phyloP scores from a whole-genome alignment of 768 basidiomycete species.

The Phaffia australis region DNA sequence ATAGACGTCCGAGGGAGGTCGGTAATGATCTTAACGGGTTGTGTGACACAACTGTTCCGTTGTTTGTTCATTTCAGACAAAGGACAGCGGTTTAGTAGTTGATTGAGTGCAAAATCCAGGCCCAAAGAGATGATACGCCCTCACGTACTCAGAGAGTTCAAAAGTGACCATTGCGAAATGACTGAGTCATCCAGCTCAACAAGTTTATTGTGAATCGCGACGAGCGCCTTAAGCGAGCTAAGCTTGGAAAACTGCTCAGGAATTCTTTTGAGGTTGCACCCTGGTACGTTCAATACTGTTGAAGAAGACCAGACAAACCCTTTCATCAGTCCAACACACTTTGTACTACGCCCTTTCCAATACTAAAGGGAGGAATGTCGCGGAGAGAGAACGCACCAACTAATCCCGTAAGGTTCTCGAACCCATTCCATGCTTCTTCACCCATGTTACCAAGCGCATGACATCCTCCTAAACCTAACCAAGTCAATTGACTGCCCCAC shows the following conservation, averaged over 20 bases:
- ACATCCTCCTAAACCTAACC: constrained; percentile 18
- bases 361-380: background rate
- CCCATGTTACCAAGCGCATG: background rate
- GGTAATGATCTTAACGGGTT: constrained; percentile 21
- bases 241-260: constrained; percentile 16
- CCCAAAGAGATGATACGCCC: background rate
- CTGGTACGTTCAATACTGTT: constrained; percentile 19
- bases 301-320: background rate
- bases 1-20: constrained; percentile 8
- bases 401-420: constrained; percentile 20
- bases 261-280: constrained; percentile 5
- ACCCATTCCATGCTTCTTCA: constrained; percentile 9
- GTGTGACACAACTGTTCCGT: constrained; percentile 18
- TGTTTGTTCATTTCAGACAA: too few species aligned
- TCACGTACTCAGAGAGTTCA: constrained; percentile 25
- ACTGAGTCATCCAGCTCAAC: constrained; percentile 2
- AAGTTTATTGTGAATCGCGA: constrained; percentile 21
- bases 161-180: background rate
- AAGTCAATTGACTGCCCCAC: constrained; percentile 19
- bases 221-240: constrained; percentile 21
- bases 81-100: background rate
- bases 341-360: background rate
- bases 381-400: constrained; percentile 13
- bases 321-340: too few species aligned
- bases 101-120: background rate